A percentile compares a stretch with the other conserved stretches of the same genome.
phyloP scores from a whole-genome alignment of 371 early-diverging fungal genomes.

The Mycotypha africana region DNA sequence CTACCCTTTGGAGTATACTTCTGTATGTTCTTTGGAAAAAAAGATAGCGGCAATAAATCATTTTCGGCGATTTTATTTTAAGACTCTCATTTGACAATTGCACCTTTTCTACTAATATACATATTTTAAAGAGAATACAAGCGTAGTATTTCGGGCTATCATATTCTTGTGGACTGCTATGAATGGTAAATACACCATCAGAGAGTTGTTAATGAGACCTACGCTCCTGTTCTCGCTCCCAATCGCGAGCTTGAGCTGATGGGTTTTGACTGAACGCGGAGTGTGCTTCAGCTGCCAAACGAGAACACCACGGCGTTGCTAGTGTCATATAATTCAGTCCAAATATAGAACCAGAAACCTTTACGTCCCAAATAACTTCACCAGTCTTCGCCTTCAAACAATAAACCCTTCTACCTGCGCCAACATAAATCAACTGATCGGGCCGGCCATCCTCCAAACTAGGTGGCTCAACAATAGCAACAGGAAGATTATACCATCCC shows the following conservation, averaged over 20 bases:
- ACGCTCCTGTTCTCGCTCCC: slow-evolving; percentile 1
- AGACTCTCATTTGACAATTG: too few species aligned
- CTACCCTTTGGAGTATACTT: too few species aligned
- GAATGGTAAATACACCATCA: too few species aligned
- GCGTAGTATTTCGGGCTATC: too few species aligned
- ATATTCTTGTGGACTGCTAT: too few species aligned
- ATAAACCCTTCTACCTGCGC: slow-evolving; percentile 23
- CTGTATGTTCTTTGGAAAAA: too few species aligned
- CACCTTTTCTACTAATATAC: too few species aligned
- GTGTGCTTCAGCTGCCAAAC: slow-evolving; percentile 23
- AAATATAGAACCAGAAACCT: slow-evolving; percentile 15
- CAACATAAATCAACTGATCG: slow-evolving; percentile 16
- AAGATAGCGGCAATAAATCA: too few species aligned
- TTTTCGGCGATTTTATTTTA: too few species aligned
- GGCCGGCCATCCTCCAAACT: background rate
- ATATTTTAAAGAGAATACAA: too few species aligned
- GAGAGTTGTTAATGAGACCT: background rate
- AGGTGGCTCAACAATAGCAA: slow-evolving; percentile 20
- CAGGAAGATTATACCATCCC: slow-evolving; percentile 20
- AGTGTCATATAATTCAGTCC: slow-evolving; percentile 23
- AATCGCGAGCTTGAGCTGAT: slow-evolving; percentile 3
- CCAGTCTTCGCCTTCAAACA: slow-evolving; percentile 20
- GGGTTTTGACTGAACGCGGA: slow-evolving; percentile 15
- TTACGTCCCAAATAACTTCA: slow-evolving; percentile 16
- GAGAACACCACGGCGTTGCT: slow-evolving; percentile 34